Evolutionary conservation across 1,284 basidiomycete genomes (phyloP).

Genomic region (Phaffia rhodozyma): DNA sequence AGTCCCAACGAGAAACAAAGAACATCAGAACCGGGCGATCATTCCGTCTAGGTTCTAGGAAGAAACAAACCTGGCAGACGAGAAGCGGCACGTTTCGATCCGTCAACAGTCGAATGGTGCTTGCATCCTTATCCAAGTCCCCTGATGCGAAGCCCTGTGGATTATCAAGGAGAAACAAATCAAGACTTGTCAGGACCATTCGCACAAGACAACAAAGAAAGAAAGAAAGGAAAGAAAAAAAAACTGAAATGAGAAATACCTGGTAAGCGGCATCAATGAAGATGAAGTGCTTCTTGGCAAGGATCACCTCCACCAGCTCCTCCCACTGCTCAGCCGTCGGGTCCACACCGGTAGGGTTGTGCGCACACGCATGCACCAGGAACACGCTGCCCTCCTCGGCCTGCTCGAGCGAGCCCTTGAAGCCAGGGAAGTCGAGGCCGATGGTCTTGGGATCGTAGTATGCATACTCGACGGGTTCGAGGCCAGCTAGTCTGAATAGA

Average conservation of each 20-base stretch:
- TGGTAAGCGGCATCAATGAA: background rate
- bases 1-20: no score
- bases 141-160: slow-evolving; percentile 42
- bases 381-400: slow-evolving; percentile 62
- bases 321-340: slow-evolving; percentile 80
- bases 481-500: slow-evolving; percentile 71
- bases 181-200: no score
- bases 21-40: no score
- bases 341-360: slow-evolving; percentile 75
- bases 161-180: no score
- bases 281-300: slow-evolving; percentile 50
- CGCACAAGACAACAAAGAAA: no score
- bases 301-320: slow-evolving; percentile 59
- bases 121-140: slow-evolving; percentile 39
- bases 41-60: no score
- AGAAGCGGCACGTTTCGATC: slow-evolving; percentile 35
- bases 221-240: background rate
- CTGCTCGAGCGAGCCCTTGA: slow-evolving; percentile 47
- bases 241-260: background rate
- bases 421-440: slow-evolving; percentile 63
- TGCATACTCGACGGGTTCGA: slow-evolving; percentile 66
- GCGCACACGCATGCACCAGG: slow-evolving; percentile 82
- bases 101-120: slow-evolving; percentile 49
- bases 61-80: slow-evolving; percentile 1
- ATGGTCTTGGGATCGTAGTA: slow-evolving; percentile 86